A percentile compares a stretch with the other conserved stretches of the same genome.
phyloP scores from a whole-genome alignment of 257 asterid species.

The Solanum paucissectum region DNA sequence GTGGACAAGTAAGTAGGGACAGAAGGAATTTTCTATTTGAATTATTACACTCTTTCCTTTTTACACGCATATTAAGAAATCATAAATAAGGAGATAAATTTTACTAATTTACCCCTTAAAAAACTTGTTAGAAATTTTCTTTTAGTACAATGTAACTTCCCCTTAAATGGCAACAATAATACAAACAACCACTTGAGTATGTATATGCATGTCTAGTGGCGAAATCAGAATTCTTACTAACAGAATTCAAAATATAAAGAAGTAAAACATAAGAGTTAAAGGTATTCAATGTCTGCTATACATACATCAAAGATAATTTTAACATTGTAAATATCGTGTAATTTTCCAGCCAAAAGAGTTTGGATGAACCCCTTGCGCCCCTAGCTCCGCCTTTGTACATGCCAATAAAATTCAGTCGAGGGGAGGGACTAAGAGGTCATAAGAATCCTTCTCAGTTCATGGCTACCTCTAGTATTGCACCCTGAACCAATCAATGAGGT shows the following conservation, averaged over 20 bases:
- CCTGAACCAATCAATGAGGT: constrained; percentile 46
- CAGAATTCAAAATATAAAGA: neutral
- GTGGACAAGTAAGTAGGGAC: too few species aligned
- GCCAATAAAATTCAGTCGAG: neutral
- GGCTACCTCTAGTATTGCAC: constrained; percentile 28
- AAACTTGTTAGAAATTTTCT: too few species aligned
- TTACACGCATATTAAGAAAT: too few species aligned
- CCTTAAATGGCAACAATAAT: neutral
- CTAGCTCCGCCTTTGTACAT: neutral
- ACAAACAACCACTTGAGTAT: neutral
- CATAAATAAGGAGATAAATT: too few species aligned
- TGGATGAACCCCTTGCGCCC: neutral
- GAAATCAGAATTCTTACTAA: neutral
- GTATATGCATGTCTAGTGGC: too few species aligned
- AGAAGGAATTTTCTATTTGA: too few species aligned
- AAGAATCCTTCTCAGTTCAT: neutral
- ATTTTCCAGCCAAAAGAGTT: neutral
- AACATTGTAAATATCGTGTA: neutral
- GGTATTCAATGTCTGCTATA: neutral
- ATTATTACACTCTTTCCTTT: too few species aligned
- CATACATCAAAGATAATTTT: neutral
- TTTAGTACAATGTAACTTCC: neutral
- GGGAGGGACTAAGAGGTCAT: neutral
- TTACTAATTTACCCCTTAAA: neutral
- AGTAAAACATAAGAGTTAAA: neutral